Conservation (phyloP, 2,329 filamentous ascomycete genomes). For the Fusarium heterosporum region DNA sequence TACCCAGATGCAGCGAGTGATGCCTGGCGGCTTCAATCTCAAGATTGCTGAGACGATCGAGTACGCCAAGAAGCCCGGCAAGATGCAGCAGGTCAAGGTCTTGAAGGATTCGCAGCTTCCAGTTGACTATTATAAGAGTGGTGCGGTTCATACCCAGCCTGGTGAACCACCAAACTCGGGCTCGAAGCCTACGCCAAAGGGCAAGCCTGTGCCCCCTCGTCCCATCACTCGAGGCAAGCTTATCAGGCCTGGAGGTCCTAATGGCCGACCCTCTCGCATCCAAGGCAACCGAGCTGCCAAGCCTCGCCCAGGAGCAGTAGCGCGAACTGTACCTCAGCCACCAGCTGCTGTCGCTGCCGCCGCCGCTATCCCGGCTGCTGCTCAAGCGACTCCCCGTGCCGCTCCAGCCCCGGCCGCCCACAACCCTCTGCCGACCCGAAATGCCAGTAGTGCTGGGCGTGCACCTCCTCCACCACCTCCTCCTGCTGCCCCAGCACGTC, state of each 20-base stretch:
- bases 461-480: conserved; percentile 75
- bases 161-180: conserved; percentile 86
- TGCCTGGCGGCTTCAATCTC: conserved; percentile 83
- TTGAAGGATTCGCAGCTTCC: conserved; percentile 83
- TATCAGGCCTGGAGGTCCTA: conserved; percentile 89
- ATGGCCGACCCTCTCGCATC: conserved; percentile 80
- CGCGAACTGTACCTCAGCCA: conserved; percentile 51
- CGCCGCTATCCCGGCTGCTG: conserved; percentile 44
- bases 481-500: conserved; percentile 63
- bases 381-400: conserved; percentile 34
- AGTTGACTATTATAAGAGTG: conserved; percentile 93
- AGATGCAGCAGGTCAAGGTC: conserved; percentile 88
- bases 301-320: conserved; percentile 55
- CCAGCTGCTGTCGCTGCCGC: conserved; percentile 48
- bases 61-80: conserved; percentile 98
- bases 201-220: conserved; percentile 85
- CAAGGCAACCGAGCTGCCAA: conserved; percentile 62
- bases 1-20: conserved; percentile 84
- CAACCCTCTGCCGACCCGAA: conserved; percentile 60
- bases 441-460: conserved; percentile 62
- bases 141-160: conserved; percentile 84
- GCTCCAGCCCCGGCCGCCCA: conserved; percentile 35
- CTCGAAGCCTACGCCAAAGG: conserved; percentile 87
- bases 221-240: conserved; percentile 95
- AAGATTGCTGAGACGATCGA: conserved; percentile 88